Base-by-base conservation (phyloP, 225 moss, liverwort and hornwort genomes). In the Thuidium tamariscinum region DNA sequence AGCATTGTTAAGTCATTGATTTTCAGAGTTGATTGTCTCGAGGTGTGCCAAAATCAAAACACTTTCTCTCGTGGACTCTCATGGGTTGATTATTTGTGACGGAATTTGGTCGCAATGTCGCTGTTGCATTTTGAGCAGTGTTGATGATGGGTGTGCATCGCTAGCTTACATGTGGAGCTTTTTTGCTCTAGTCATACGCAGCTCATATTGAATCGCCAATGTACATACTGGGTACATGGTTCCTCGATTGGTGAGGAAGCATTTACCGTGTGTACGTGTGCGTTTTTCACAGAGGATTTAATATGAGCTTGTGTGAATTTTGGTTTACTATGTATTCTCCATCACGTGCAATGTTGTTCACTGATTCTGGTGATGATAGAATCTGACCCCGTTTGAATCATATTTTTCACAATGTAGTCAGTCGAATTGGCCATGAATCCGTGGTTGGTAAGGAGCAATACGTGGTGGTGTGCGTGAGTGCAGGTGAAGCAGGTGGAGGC, bases 401-500 rank as follows among this genome's bases (percentile, higher is more conserved):
- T 10, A 80, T 7, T 82, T 68, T 39, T 20, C 51, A 41, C 55
- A 69, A 32, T 6, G 55, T 22, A 8, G 12, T 44, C 57, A 71
- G 39, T 11, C 32, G 34, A 71, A 34, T 7, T 57, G 71, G 44
- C 23, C 32, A 44, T 71, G 16, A 57, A 57, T 71, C 12, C 25
- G 11, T 55, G 77, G 20, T 30, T 63, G 19, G 23, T 11, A 30
- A 16, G 23, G 5, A 65, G 61, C 36, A 14, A n/a, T 36, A 16
- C 27, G 37, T 66, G 37, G 37, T 66, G 37, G 76, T 36, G 21
- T 27, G 44, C 30, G 6, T 76, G 89, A 42, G 16, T 57, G 7
- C 88, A 92, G 88, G 91, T 91, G 77, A 89, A 89, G 88, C 89
- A 89, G 67, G 91, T 91, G 83, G 89, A 92, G 77, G 75, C 84